Conservation (phyloP, 1,139 yeast genomes). For the Sugiyamaella neomexicana region DNA sequence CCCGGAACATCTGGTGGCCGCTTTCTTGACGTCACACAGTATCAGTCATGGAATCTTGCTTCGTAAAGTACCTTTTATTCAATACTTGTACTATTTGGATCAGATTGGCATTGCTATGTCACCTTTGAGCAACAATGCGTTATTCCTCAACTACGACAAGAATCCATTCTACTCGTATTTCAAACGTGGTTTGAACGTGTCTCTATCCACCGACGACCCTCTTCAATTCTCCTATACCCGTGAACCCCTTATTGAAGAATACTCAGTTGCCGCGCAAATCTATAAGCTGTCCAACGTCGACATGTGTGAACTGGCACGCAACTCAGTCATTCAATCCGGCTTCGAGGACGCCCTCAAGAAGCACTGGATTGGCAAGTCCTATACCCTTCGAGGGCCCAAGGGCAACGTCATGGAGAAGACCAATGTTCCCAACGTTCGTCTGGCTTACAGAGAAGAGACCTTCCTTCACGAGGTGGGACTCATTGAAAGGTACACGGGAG, state of each 20-base stretch:
- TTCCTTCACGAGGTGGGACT: slow-evolving; percentile 71
- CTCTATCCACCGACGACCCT: slow-evolving; percentile 91
- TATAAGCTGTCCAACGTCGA: slow-evolving; percentile 91
- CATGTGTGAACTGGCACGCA: slow-evolving; percentile 87
- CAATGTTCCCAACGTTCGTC: slow-evolving; percentile 87
- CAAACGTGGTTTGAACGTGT: slow-evolving; percentile 89
- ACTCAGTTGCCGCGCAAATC: slow-evolving; percentile 96
- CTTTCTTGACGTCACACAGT: slow-evolving; percentile 86
- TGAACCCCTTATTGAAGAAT: slow-evolving; percentile 97
- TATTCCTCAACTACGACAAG: slow-evolving; percentile 92
- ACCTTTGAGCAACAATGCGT: slow-evolving; percentile 92
- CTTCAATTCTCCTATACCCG: slow-evolving; percentile 94
- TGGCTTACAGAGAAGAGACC: slow-evolving; percentile 80
- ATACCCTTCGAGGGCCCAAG: slow-evolving; percentile 57
- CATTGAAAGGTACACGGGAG: slow-evolving; percentile 57
- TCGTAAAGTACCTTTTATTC: slow-evolving; percentile 91
- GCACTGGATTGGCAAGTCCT: slow-evolving; percentile 89
- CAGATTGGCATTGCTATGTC: slow-evolving; percentile 99
- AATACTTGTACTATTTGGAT: slow-evolving; percentile 86
- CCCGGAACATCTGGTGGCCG: slow-evolving; percentile 91
- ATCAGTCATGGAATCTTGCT: slow-evolving; percentile 93
- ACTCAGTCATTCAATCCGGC: slow-evolving; percentile 88
- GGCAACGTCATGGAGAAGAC: slow-evolving; percentile 93
- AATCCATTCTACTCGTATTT: slow-evolving; percentile 88
- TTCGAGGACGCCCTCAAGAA: slow-evolving; percentile 81